Evolutionary conservation across 2,329 filamentous ascomycete species (phyloP), one percentile per base, ranked within the genome.

Genomic region (Neocatenulostroma microsporum): DNA sequence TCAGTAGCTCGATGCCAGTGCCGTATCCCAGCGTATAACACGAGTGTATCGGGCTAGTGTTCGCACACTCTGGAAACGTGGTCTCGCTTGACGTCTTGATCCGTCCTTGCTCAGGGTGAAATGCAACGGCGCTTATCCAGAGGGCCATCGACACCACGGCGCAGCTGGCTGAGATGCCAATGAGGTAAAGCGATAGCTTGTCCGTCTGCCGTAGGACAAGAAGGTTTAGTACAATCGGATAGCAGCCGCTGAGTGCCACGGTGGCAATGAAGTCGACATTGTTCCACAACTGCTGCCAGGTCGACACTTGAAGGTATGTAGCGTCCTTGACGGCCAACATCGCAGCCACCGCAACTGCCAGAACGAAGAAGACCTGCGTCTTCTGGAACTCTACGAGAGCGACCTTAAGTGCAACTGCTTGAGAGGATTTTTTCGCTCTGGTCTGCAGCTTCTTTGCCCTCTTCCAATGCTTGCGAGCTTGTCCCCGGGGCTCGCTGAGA

Each of bases 181-280:
- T 13, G 6, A 31, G 15, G 17, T 18, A 31, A 5, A 17, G 8
- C 9, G 29, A 9, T 10, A 7, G 6, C 9, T 19, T 31, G 13
- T 7, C 18, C 18, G 29, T 31, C 18, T 31, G 17, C 13, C 29
- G 29, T 9, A 31, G 17, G 9, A 31, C 15, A 5, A 31, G 17
- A 13, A 31, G 29, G 18, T 31, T 31, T 10, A 31, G 29, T 17
- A 31, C 29, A 13, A 31, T 15, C 13, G 29, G 29, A 13, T 31
- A 31, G 10, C 13, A 18, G 29, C 29, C 29, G 6, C 13, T 18
- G 6, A 31, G 17, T 9, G 29, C 29, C 6, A 31, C 17, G 5
- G 29, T 31, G 5, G 29, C 17, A 9, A 31, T 31, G 29, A 31
- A 31, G 29, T 10, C 13, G 29, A 31, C 20, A 17, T 31, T 31